Evolutionary conservation across 805 yeast species (phyloP).

Genomic region (Nematodospora valgi): DNA sequence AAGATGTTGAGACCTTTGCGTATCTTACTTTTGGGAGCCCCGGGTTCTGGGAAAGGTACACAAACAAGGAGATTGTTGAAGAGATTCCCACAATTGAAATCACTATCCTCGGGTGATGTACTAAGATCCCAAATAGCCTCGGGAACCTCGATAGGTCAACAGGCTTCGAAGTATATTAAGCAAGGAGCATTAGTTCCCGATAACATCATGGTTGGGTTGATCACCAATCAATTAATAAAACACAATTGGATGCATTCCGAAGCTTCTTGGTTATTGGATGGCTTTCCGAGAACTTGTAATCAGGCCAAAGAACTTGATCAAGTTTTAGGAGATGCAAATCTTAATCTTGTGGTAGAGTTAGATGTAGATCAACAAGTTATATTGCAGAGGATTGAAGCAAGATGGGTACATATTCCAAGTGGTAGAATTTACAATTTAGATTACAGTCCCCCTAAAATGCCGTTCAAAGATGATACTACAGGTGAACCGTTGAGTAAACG

Average conservation of each 20-base stretch:
- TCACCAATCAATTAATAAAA: slow-evolving; percentile 45
- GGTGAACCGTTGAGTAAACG: slow-evolving; percentile 83
- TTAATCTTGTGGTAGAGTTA: slow-evolving; percentile 81
- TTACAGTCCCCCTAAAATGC: slow-evolving; percentile 83
- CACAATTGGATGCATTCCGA: slow-evolving; percentile 41
- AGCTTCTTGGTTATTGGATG: slow-evolving; percentile 77
- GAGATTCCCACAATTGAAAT: slow-evolving; percentile 47
- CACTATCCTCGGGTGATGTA: slow-evolving; percentile 83
- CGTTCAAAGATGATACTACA: slow-evolving; percentile 82
- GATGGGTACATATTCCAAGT: slow-evolving; percentile 81
- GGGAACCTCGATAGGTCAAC: slow-evolving; percentile 50
- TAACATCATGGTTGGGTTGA: slow-evolving; percentile 54
- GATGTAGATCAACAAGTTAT: slow-evolving; percentile 86
- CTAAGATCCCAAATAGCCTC: slow-evolving; percentile 63
- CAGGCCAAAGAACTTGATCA: slow-evolving; percentile 66
- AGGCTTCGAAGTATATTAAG: slow-evolving; percentile 55
- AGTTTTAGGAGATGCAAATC: slow-evolving; percentile 38
- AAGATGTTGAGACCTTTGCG: slow-evolving; percentile 45
- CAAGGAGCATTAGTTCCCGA: slow-evolving; percentile 77
- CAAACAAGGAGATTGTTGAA: slow-evolving; percentile 65
- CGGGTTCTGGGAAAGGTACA: slow-evolving; percentile 96
- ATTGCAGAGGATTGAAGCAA: slow-evolving; percentile 72
- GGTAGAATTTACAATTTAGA: slow-evolving; percentile 85
- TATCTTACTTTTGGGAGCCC: slow-evolving; percentile 81
- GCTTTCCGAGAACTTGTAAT: slow-evolving; percentile 78